These are phyloP conservation scores for Senna tora DNA, from an alignment of 306 rosid species.

Conservation along the genomic window DNA sequence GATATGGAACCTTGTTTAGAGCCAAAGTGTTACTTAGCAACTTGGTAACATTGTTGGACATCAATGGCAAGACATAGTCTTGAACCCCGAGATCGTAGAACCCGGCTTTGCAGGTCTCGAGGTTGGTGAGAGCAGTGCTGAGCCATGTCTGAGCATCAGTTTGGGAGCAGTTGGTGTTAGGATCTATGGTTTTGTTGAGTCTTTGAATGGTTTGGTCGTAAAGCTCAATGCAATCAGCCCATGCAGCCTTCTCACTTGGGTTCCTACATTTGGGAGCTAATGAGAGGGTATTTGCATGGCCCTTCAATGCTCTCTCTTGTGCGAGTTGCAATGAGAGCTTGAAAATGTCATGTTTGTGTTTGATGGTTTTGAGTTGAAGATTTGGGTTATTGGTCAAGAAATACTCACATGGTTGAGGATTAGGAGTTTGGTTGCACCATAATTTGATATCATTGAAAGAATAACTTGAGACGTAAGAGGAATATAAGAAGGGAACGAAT, in stretches of 20 bases:
- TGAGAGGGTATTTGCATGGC: conserved; percentile 41
- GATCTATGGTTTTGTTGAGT: conserved; percentile 55
- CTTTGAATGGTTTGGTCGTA: conserved; percentile 51
- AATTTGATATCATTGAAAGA: conserved; percentile 36
- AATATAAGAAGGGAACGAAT: neutral
- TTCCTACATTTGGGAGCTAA: conserved; percentile 46
- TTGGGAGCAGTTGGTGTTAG: conserved; percentile 45
- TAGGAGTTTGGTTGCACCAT: conserved; percentile 72
- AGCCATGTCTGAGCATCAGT: conserved; percentile 67
- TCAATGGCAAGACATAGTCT: conserved; percentile 41
- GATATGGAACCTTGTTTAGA: conserved; percentile 48
- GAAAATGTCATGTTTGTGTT: conserved; percentile 51
- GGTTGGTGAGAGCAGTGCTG: conserved; percentile 67
- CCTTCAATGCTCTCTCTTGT: conserved; percentile 48
- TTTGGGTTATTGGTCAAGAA: conserved; percentile 36
- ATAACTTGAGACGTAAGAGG: conserved; percentile 15
- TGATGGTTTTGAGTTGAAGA: conserved; percentile 15
- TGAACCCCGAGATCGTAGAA: conserved; percentile 58
- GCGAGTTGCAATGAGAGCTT: conserved; percentile 47
- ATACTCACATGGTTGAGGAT: conserved; percentile 62
- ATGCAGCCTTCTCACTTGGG: conserved; percentile 54
- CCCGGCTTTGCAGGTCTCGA: conserved; percentile 66
- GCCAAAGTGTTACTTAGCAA: conserved; percentile 66
- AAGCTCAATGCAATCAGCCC: conserved; percentile 69
- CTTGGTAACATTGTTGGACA: conserved; percentile 68